A percentile compares a stretch with the other conserved stretches of the same genome.
Evolutionary conservation across 2,329 filamentous ascomycete genomes (phyloP).

Genomic region (Exophiala oligosperma): DNA sequence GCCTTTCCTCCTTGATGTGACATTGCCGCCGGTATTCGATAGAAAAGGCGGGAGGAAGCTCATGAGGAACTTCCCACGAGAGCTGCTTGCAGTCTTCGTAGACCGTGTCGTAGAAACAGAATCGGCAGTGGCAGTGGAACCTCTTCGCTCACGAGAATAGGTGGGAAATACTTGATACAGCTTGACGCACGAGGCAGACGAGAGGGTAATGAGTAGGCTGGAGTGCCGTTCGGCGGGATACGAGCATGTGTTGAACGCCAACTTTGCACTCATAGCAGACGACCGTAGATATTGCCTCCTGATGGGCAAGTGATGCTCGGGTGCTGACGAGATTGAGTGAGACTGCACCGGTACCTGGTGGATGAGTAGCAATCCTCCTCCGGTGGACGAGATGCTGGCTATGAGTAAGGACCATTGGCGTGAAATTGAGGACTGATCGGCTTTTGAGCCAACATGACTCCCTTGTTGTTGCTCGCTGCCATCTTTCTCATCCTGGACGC

Average conservation of each 20-base stretch:
- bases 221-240: conserved; percentile 56
- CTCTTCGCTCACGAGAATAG: conserved; percentile 32
- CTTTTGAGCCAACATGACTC: conserved; percentile 28
- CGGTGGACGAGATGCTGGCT: conserved; percentile 47
- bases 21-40: conserved; percentile 28
- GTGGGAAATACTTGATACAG: conserved; percentile 57
- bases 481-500: conserved; percentile 28
- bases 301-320: conserved; percentile 45
- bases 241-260: conserved; percentile 56
- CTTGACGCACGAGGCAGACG: conserved; percentile 53
- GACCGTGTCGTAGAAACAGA: conserved; percentile 24
- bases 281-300: conserved; percentile 50
- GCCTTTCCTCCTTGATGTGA: conserved; percentile 39
- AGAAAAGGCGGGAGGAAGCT: conserved; percentile 44
- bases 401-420: conserved; percentile 47
- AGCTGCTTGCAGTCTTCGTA: conserved; percentile 25
- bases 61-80: conserved; percentile 45
- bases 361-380: conserved; percentile 45
- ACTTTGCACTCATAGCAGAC: conserved; percentile 45
- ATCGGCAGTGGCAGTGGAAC: conserved; percentile 35
- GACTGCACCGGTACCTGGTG: conserved; percentile 43
- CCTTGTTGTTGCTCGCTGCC: conserved; percentile 33
- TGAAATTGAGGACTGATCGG: conserved; percentile 12
- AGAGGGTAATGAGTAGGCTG: conserved; percentile 56
- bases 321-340: conserved; percentile 31